These are phyloP conservation scores for Helicocarpus griseus DNA, from an alignment of 2,329 filamentous ascomycete species.

Conservation along the genomic window DNA sequence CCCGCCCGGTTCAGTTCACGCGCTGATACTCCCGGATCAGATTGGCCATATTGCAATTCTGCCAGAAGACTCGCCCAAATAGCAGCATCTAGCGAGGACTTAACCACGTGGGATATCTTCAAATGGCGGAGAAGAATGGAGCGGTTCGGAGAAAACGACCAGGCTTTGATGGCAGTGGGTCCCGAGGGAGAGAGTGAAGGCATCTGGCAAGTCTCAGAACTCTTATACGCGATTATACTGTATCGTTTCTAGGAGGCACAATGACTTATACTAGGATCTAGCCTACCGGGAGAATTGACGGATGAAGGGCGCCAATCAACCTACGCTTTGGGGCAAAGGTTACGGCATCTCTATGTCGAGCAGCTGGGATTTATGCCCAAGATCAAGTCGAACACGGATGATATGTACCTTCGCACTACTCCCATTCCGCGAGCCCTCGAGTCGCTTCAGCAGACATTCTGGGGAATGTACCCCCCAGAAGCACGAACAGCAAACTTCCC, in stretches of 20 bases:
- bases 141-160: slow-evolving; percentile 62
- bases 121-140: slow-evolving; percentile 66
- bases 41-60: slow-evolving; percentile 86
- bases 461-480: slow-evolving; percentile 59
- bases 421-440: slow-evolving; percentile 67
- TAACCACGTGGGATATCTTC: slow-evolving; percentile 47
- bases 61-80: slow-evolving; percentile 60
- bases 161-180: slow-evolving; percentile 60
- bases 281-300: slow-evolving; percentile 57
- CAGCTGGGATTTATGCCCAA: slow-evolving; percentile 62
- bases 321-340: slow-evolving; percentile 55
- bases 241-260: not conserved
- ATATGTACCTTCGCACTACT: slow-evolving; percentile 64
- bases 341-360: slow-evolving; percentile 65
- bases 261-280: slow-evolving; percentile 14
- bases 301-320: slow-evolving; percentile 66
- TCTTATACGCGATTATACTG: not conserved
- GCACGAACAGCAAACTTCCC: slow-evolving; percentile 45
- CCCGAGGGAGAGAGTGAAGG: slow-evolving; percentile 61
- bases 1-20: not conserved
- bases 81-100: slow-evolving; percentile 45
- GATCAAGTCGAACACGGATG: slow-evolving; percentile 45
- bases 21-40: slow-evolving; percentile 23
- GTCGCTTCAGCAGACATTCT: slow-evolving; percentile 65
- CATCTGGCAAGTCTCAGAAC: slow-evolving; percentile 56